Evolutionary conservation across 176 grass and related monocot genomes (phyloP).

Genomic region (Hordeum vulgare): DNA sequence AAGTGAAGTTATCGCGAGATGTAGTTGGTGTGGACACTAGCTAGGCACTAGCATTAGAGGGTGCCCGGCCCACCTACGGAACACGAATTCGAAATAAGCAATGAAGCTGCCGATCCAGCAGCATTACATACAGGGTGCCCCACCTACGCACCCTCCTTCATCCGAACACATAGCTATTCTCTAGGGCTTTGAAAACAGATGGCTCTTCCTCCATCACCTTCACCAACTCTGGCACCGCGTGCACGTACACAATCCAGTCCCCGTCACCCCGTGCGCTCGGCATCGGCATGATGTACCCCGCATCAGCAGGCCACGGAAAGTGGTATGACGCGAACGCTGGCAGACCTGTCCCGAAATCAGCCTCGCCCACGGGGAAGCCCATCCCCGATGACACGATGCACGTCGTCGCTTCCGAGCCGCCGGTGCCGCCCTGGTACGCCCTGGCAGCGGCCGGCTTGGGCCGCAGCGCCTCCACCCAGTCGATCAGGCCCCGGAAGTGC

Average conservation of each 20-base stretch:
- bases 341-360: background rate
- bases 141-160: background rate
- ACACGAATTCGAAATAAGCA: background rate
- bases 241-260: conserved; percentile 66
- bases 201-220: conserved; percentile 48
- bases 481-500: background rate
- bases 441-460: background rate
- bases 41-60: background rate
- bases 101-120: background rate
- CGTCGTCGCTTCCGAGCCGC: background rate
- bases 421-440: background rate
- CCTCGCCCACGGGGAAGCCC: background rate
- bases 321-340: background rate
- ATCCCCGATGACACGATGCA: conserved; percentile 2
- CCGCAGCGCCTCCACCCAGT: background rate
- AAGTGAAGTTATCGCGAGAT: background rate
- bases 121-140: background rate
- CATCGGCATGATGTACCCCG: background rate
- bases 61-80: background rate
- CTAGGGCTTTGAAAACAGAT: conserved; percentile 33
- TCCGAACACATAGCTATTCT: conserved; percentile 34
- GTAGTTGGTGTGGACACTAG: background rate
- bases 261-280: background rate
- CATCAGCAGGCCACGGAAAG: background rate
- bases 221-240: conserved; percentile 25